phyloP scores from a whole-genome alignment of 108 stramenopile species.

The Craspedostauros australis region DNA sequence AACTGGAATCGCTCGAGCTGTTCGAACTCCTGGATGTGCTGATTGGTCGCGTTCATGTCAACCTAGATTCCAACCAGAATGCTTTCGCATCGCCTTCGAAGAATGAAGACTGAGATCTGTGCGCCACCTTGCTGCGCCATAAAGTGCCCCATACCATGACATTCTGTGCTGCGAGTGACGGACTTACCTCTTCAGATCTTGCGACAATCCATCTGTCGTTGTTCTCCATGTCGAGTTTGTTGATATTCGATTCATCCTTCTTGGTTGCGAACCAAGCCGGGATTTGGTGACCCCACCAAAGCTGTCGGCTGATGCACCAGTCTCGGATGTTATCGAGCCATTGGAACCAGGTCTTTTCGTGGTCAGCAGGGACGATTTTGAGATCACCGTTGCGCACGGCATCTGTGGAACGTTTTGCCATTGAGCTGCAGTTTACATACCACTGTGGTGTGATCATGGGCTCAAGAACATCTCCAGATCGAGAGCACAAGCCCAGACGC shows the following conservation, averaged over 20 bases:
- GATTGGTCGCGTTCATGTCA: no score
- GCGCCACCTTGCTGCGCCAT: not conserved
- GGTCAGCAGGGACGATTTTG: constrained; percentile 87
- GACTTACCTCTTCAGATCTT: constrained; percentile 71
- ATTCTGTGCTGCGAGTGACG: not conserved
- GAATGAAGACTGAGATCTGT: not conserved
- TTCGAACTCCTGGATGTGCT: no score
- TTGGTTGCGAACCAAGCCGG: constrained; percentile 97
- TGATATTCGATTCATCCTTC: constrained; percentile 49
- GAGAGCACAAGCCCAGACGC: constrained; percentile 93
- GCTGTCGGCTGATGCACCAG: constrained; percentile 98
- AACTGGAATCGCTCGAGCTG: no score
- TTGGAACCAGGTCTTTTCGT: constrained; percentile 94
- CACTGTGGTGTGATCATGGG: constrained; percentile 99
- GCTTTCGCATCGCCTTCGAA: no score
- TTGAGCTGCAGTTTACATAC: constrained; percentile 94
- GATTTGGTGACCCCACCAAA: constrained; percentile 99
- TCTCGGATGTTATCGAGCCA: constrained; percentile 98
- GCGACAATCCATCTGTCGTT: constrained; percentile 97
- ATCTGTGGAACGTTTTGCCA: constrained; percentile 91
- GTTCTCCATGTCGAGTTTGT: constrained; percentile 76
- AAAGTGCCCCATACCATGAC: not conserved
- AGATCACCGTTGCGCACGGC: constrained; percentile 94
- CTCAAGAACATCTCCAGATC: constrained; percentile 97
- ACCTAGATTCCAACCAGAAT: no score